Percentiles rank a stretch among this genome's conserved stretches.
Conservation (phyloP, 208 protist genomes). For the Trypanosoma conorhini region DNA sequence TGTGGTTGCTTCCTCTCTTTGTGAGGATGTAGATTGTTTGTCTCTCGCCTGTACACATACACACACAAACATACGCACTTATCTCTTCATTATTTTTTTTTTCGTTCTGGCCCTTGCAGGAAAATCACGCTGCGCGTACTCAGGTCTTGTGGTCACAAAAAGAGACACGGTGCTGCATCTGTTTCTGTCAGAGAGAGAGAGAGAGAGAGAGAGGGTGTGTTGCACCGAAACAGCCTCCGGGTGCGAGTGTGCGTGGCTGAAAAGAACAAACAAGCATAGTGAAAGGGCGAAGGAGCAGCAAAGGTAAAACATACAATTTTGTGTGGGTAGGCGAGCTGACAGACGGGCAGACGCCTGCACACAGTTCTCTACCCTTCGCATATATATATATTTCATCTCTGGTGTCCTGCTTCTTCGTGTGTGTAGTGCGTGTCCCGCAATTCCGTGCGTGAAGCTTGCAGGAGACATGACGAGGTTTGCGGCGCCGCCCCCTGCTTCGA, state of each 20-base stretch:
- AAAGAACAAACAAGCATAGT: neutral
- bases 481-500: neutral
- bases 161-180: neutral
- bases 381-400: slow-evolving; percentile 11
- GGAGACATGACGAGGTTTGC: neutral
- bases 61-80: too few species aligned
- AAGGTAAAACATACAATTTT: neutral
- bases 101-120: neutral
- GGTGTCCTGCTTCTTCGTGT: too few species aligned
- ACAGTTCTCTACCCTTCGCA: neutral
- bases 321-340: neutral
- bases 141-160: neutral
- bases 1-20: too few species aligned
- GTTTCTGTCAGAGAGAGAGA: too few species aligned
- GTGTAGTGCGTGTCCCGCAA: neutral
- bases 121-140: neutral
- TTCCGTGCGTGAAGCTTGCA: neutral
- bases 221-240: neutral
- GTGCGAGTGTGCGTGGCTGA: neutral
- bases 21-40: slow-evolving; percentile 5
- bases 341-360: neutral
- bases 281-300: neutral
- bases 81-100: slow-evolving; percentile 17
- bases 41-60: neutral
- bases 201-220: too few species aligned